Evolutionary conservation across 2,329 filamentous ascomycete species (phyloP).

Genomic region (Capronia americana): DNA sequence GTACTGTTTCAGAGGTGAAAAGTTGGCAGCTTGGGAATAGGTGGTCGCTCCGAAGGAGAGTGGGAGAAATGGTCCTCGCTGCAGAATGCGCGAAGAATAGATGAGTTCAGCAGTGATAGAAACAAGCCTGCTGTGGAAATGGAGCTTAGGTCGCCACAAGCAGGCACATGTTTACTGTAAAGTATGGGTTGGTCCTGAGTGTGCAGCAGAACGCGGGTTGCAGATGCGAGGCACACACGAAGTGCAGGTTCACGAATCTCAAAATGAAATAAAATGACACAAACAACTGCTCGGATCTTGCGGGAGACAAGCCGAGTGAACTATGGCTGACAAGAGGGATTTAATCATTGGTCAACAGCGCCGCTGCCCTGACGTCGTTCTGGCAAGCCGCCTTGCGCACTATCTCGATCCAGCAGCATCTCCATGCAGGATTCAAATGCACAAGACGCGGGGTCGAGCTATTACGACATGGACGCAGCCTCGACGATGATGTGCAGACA

Average conservation of each 20-base stretch:
- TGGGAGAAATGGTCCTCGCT: background rate
- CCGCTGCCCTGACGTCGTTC: conserved; percentile 19
- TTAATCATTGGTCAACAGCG: background rate
- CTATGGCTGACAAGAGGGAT: background rate
- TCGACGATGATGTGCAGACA: background rate
- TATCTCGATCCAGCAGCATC: background rate
- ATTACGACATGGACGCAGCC: conserved; percentile 19
- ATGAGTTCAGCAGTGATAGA: background rate
- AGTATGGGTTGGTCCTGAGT: background rate
- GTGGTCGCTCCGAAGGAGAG: background rate
- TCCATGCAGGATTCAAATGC: background rate
- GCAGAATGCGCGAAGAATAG: conserved; percentile 11
- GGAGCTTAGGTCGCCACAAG: conserved; percentile 23
- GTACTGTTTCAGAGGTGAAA: conserved; percentile 24
- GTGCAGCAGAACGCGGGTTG: conserved; percentile 20
- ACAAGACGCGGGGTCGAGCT: conserved; percentile 21
- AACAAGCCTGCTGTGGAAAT: conserved; percentile 6
- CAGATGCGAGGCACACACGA: conserved; percentile 8
- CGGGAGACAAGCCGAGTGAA: too few relatives aligned
- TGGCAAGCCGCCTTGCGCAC: background rate
- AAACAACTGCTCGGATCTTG: background rate
- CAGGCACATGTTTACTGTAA: conserved; percentile 32
- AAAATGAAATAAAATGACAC: conserved; percentile 9
- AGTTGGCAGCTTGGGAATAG: conserved; percentile 25
- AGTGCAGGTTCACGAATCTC: conserved; percentile 5